These are phyloP conservation scores for Hapsidospora chrysogenum DNA, from an alignment of 495 filamentous ascomycete genomes.

Conservation along the genomic window DNA sequence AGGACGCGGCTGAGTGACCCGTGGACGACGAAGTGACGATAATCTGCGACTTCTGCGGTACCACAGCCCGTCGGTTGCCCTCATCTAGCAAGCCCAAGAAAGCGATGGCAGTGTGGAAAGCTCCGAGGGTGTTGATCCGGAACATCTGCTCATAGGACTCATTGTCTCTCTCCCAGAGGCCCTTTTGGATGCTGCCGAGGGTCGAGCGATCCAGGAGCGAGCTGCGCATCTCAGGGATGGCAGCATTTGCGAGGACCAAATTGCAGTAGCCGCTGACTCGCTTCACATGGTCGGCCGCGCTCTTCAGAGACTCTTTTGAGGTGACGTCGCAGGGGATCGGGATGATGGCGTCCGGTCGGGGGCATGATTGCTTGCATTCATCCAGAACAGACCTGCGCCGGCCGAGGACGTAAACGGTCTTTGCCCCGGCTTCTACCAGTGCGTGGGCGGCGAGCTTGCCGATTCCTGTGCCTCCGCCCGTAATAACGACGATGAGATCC, in stretches of 20 bases:
- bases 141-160: constrained; percentile 35
- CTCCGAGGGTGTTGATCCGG: constrained; percentile 41
- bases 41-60: constrained; percentile 34
- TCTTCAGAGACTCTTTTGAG: constrained; percentile 38
- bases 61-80: constrained; percentile 12
- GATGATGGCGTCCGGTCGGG: constrained; percentile 22
- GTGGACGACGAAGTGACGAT: constrained; percentile 28
- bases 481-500: constrained; percentile 29
- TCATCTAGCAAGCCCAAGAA: constrained; percentile 40
- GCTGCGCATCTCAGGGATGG: constrained; percentile 21
- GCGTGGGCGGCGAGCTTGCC: constrained; percentile 48
- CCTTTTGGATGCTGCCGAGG: constrained; percentile 15
- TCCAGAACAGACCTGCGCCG: constrained; percentile 36
- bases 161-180: constrained; percentile 23
- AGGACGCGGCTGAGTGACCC: neutral
- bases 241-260: constrained; percentile 49
- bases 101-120: constrained; percentile 44
- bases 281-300: constrained; percentile 32
- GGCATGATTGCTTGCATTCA: constrained; percentile 14
- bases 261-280: constrained; percentile 34
- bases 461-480: constrained; percentile 42
- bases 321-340: constrained; percentile 50
- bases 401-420: constrained; percentile 53
- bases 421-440: constrained; percentile 44
- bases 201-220: constrained; percentile 21